phyloP scores from a whole-genome alignment of 1,139 yeast genomes.

The Diutina neorugosa region DNA sequence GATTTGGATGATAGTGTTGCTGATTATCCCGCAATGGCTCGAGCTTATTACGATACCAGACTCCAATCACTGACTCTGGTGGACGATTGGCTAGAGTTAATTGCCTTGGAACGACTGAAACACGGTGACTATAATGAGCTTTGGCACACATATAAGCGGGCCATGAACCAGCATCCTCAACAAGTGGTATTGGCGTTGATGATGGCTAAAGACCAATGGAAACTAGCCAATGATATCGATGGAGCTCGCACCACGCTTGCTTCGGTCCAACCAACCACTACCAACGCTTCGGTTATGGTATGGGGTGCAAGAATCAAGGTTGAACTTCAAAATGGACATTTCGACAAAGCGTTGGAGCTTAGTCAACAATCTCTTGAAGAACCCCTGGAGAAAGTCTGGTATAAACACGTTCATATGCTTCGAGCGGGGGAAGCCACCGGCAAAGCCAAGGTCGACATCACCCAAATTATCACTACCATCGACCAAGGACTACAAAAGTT shows the following conservation, averaged over 20 bases:
- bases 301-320: constrained; percentile 67
- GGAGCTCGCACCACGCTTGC: constrained; percentile 44
- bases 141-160: neutral
- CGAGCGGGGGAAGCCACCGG: constrained; percentile 16
- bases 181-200: constrained; percentile 44
- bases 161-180: constrained; percentile 24
- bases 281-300: constrained; percentile 35
- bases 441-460: constrained; percentile 5
- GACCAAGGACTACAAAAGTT: constrained; percentile 34
- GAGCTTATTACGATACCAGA: neutral
- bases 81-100: neutral
- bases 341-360: constrained; percentile 27
- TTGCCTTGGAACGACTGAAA: neutral
- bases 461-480: constrained; percentile 24
- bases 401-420: constrained; percentile 47
- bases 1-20: neutral
- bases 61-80: neutral
- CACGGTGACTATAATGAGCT: neutral
- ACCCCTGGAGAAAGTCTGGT: constrained; percentile 31
- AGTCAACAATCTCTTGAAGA: constrained; percentile 23
- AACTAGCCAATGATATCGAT: constrained; percentile 27
- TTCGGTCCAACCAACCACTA: constrained; percentile 28
- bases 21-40: neutral
- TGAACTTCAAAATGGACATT: constrained; percentile 31
- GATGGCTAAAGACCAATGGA: constrained; percentile 65